phyloP scores from a whole-genome alignment of 192 early-diverging fungal species.

The Rhizophagus prolifer region DNA sequence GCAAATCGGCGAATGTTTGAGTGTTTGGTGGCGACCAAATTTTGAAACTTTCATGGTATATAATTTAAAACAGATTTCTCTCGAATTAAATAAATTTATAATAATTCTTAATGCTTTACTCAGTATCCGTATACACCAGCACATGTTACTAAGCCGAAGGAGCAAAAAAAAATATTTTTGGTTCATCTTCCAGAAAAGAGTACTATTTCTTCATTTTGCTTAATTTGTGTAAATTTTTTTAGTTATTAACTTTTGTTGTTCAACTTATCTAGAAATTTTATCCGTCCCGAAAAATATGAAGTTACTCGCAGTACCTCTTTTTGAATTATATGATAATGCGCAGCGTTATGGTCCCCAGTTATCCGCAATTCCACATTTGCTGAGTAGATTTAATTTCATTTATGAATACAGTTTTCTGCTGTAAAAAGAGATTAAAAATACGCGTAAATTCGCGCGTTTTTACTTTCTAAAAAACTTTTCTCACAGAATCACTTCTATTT shows the following conservation, averaged over 20 bases:
- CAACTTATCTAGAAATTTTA: slow-evolving; percentile 51
- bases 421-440: not conserved
- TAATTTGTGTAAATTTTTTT: not conserved
- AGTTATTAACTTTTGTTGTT: not conserved
- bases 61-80: not conserved
- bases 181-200: slow-evolving; percentile 73
- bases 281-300: slow-evolving; percentile 78
- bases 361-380: slow-evolving; percentile 61
- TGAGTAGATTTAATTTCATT: slow-evolving; percentile 53
- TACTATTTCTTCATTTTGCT: slow-evolving; percentile 32
- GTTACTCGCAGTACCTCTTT: slow-evolving; percentile 75
- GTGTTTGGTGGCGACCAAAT: slow-evolving; percentile 73
- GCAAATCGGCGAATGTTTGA: slow-evolving; percentile 73
- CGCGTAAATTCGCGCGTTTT: no score
- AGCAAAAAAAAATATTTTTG: slow-evolving; percentile 71
- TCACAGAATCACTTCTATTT: not conserved
- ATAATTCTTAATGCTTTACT: not conserved
- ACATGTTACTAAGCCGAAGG: slow-evolving; percentile 77
- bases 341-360: slow-evolving; percentile 72
- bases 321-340: slow-evolving; percentile 79
- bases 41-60: slow-evolving; percentile 76
- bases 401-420: no score
- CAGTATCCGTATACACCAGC: slow-evolving; percentile 80
- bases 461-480: not conserved
- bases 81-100: not conserved